Evolutionary conservation across 2,329 filamentous ascomycete species (phyloP).

Genomic region (Pseudofabraea citricarpa): DNA sequence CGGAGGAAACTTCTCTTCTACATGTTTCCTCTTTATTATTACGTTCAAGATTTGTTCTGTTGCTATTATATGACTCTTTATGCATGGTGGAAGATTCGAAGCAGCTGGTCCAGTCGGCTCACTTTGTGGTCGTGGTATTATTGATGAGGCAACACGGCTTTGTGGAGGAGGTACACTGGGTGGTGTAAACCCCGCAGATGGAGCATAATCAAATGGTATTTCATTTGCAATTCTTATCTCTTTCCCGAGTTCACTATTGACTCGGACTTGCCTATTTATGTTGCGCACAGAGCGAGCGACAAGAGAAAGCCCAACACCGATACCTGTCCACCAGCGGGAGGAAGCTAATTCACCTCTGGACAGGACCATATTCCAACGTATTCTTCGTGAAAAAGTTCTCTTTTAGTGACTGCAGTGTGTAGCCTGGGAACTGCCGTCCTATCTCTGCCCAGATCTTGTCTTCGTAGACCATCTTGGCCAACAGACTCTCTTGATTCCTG

Average conservation of each 20-base stretch:
- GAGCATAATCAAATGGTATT: constrained; percentile 16
- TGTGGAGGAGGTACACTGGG: not conserved
- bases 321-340: too few relatives aligned
- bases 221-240: constrained; percentile 19
- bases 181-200: not conserved
- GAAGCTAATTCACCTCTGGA: too few relatives aligned
- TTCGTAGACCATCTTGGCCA: constrained; percentile 10
- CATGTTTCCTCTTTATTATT: not conserved
- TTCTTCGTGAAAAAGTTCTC: constrained; percentile 9
- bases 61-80: not conserved
- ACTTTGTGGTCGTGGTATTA: not conserved
- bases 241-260: constrained; percentile 18
- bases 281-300: constrained; percentile 19
- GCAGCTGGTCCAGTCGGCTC: not conserved
- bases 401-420: constrained; percentile 9
- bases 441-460: constrained; percentile 11
- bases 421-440: constrained; percentile 7
- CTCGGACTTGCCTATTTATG: constrained; percentile 18
- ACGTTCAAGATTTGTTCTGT: constrained; percentile 1
- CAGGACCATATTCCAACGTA: too few relatives aligned
- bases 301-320: constrained; percentile 14
- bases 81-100: not conserved
- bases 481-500: constrained; percentile 9
- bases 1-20: not conserved
- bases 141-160: not conserved